These are phyloP conservation scores for Chimonanthus praecox DNA, from an alignment of 164 flowering plant species.

Conservation along the genomic window DNA sequence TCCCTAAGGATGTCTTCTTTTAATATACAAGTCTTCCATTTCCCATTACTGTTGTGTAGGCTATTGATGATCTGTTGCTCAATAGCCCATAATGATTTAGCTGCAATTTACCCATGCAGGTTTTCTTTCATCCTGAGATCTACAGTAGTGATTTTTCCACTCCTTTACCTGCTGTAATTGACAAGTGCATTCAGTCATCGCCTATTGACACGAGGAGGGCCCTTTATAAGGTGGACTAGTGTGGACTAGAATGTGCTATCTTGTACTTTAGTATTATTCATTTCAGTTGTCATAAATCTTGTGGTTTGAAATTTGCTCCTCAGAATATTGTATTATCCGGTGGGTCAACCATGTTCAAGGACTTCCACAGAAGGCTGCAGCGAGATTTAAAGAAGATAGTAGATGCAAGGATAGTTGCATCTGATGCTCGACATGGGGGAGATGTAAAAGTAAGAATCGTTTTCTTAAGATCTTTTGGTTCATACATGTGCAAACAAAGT, in stretches of 20 bases:
- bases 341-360: slow-evolving; percentile 98
- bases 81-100: neutral
- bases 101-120: slow-evolving; percentile 33
- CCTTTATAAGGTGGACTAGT: slow-evolving; percentile 68
- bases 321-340: slow-evolving; percentile 98
- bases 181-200: slow-evolving; percentile 95
- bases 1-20: neutral
- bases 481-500: neutral
- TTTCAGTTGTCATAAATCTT: neutral
- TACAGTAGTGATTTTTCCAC: slow-evolving; percentile 66
- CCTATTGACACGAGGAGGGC: slow-evolving; percentile 98
- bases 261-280: neutral
- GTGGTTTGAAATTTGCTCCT: slow-evolving; percentile 8
- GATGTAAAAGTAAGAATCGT: slow-evolving; percentile 60
- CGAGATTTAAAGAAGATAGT: slow-evolving; percentile 95
- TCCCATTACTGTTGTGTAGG: neutral
- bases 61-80: neutral
- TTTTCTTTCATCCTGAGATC: slow-evolving; percentile 94
- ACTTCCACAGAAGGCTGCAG: slow-evolving; percentile 87
- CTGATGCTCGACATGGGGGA: slow-evolving; percentile 69
- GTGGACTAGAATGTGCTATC: neutral
- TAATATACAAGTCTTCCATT: neutral
- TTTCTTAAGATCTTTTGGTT: neutral
- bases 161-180: slow-evolving; percentile 85
- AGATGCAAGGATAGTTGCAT: slow-evolving; percentile 74